Conservation (phyloP, 2,329 filamentous ascomycete genomes). For the Gremmenia infestans region DNA sequence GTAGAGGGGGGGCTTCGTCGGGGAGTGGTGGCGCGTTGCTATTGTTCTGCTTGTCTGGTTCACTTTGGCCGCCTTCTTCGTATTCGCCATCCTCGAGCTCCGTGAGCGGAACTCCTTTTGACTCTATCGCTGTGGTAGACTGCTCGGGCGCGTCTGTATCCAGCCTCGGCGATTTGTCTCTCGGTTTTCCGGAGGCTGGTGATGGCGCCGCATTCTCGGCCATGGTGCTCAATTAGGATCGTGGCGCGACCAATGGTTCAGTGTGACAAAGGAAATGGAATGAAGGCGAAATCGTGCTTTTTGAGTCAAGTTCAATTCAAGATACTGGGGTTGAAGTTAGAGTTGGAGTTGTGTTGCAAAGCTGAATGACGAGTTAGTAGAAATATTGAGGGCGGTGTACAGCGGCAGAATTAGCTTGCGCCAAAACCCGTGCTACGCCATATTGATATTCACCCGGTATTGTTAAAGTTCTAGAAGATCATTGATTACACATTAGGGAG, state of each 20-base stretch:
- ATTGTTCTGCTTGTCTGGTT: conserved; percentile 7
- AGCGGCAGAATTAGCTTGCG: not conserved
- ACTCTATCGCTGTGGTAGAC: not conserved
- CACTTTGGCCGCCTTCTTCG: conserved; percentile 1
- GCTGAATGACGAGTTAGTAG: too few species aligned
- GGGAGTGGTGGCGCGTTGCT: conserved; percentile 39
- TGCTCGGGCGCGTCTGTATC: not conserved
- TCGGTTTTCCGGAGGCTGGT: conserved; percentile 1
- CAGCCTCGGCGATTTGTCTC: not conserved
- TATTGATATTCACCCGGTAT: not conserved
- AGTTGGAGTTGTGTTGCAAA: too few species aligned
- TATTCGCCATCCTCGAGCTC: conserved; percentile 27
- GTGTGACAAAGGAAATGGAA: too few species aligned
- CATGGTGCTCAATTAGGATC: too few species aligned
- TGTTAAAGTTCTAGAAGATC: too few species aligned
- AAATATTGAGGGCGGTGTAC: not conserved
- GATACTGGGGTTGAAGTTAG: too few species aligned
- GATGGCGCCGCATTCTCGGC: too few species aligned
- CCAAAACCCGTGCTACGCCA: not conserved
- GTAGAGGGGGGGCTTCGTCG: conserved; percentile 33
- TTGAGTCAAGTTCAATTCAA: too few species aligned
- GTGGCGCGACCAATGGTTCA: too few species aligned
- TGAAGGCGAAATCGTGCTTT: too few species aligned
- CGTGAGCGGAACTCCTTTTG: not conserved
- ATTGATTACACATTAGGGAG: too few species aligned